These are phyloP conservation scores for Herpetomonas tarakana DNA, from an alignment of 208 protist species.

Conservation along the genomic window DNA sequence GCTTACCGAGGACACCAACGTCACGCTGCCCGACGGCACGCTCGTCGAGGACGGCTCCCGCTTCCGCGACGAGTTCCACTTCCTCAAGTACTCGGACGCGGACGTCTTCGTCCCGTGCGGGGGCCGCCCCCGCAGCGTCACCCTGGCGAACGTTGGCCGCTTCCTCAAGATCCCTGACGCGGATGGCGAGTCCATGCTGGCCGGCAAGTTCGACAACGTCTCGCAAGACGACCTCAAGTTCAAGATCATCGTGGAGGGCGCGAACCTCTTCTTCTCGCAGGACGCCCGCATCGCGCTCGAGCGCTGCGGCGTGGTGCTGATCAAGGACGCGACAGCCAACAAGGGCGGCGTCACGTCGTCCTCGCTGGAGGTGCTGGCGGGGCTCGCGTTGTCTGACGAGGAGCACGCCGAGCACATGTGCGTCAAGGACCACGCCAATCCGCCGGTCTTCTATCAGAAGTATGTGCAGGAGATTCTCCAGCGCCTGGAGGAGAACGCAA, in stretches of 20 bases:
- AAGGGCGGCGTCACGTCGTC: conserved; percentile 97
- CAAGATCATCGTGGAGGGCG: conserved; percentile 96
- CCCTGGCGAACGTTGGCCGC: conserved; percentile 88
- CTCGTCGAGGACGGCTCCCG: conserved; percentile 55
- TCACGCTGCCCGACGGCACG: conserved; percentile 86
- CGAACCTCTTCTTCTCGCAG: conserved; percentile 97
- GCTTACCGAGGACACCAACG: conserved; percentile 80
- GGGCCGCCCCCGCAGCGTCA: conserved; percentile 93
- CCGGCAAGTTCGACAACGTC: conserved; percentile 47
- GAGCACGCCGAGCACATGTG: conserved; percentile 91
- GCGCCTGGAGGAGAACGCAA: conserved; percentile 86
- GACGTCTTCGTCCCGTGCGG: conserved; percentile 97
- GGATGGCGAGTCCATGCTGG: conserved; percentile 65
- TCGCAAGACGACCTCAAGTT: conserved; percentile 65
- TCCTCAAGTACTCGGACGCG: conserved; percentile 78
- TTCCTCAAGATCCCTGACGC: conserved; percentile 70
- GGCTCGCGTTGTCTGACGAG: conserved; percentile 92
- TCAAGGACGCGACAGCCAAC: conserved; percentile 94
- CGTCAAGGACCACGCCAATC: conserved; percentile 45
- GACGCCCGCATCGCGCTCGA: conserved; percentile 91
- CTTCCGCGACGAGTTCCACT: conserved; percentile 94
- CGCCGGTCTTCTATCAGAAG: conserved; percentile 91
- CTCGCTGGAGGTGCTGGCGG: conserved; percentile 95
- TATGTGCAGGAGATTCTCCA: conserved; percentile 89
- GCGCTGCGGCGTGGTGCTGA: conserved; percentile 77